phyloP scores from a whole-genome alignment of 2,329 filamentous ascomycete genomes.

The Colletotrichum noveboracense region DNA sequence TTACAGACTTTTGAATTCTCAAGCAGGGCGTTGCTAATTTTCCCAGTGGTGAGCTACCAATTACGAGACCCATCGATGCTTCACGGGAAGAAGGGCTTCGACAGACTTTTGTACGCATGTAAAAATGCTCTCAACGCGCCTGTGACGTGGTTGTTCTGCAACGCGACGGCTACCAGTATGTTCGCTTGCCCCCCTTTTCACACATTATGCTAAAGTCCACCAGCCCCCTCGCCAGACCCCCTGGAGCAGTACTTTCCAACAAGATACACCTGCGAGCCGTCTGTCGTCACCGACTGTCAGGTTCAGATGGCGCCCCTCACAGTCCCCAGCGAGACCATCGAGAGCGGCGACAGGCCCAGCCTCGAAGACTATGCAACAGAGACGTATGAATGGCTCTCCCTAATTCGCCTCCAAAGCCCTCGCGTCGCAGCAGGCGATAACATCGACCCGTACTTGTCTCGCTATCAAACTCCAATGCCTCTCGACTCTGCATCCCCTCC shows the following conservation, averaged over 20 bases:
- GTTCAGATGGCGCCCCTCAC: constrained; percentile 35
- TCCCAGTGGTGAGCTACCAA: constrained; percentile 75
- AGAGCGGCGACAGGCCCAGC: constrained; percentile 46
- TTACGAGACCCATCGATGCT: constrained; percentile 78
- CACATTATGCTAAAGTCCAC: constrained; percentile 25
- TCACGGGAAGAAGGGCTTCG: constrained; percentile 83
- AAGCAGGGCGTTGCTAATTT: constrained; percentile 28
- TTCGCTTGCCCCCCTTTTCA: neutral
- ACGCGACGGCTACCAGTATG: constrained; percentile 55
- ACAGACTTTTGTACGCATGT: constrained; percentile 78
- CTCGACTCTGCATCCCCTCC: constrained; percentile 24
- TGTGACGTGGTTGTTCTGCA: constrained; percentile 79
- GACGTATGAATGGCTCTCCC: constrained; percentile 76
- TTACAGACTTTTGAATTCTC: neutral
- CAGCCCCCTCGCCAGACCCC: constrained; percentile 56
- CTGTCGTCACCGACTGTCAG: constrained; percentile 28
- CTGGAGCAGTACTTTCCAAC: constrained; percentile 49
- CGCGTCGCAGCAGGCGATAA: constrained; percentile 60
- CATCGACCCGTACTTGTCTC: constrained; percentile 72
- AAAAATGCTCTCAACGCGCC: constrained; percentile 75
- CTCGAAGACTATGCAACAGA: constrained; percentile 69
- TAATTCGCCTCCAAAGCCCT: constrained; percentile 71
- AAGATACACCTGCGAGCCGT: constrained; percentile 42
- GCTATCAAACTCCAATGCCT: constrained; percentile 64
- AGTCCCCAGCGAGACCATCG: constrained; percentile 30